Percentiles rank a stretch among this genome's conserved stretches.
These are phyloP conservation scores for Mortierella antarctica DNA, from an alignment of 192 early-diverging fungal species.

Conservation along the genomic window DNA sequence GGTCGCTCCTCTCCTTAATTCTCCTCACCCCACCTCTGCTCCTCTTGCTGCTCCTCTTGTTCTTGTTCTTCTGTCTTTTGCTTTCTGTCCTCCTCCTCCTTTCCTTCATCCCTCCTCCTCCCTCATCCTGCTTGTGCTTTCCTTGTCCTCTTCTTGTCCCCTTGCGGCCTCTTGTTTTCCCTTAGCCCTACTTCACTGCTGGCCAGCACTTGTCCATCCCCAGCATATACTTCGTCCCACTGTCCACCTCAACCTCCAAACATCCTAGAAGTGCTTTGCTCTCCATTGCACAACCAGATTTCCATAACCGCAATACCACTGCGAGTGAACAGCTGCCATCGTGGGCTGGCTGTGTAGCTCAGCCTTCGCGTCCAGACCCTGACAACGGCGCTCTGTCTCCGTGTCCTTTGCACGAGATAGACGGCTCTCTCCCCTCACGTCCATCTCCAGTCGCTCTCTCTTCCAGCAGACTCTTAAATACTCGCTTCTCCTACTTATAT, in stretches of 20 bases:
- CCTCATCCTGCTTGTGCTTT: slow-evolving; percentile 25
- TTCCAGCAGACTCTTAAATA: slow-evolving; percentile 5
- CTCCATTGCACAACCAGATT: too few relatives aligned
- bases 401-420: too few relatives aligned
- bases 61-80: background rate
- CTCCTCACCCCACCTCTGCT: background rate
- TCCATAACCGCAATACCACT: too few relatives aligned
- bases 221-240: background rate
- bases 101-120: slow-evolving; percentile 1
- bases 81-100: background rate
- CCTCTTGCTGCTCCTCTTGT: background rate
- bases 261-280: too few relatives aligned
- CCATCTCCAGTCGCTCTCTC: background rate
- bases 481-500: slow-evolving; percentile 2
- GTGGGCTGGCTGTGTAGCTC: too few relatives aligned
- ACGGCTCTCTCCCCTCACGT: background rate
- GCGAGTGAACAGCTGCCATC: too few relatives aligned
- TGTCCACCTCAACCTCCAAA: background rate
- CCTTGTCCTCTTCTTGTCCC: background rate
- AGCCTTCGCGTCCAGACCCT: background rate
- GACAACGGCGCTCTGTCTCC: background rate
- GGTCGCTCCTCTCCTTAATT: too few relatives aligned
- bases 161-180: slow-evolving; percentile 6
- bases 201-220: too few relatives aligned
- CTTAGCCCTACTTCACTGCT: background rate